A percentile compares a stretch with the other conserved stretches of the same genome.
These are phyloP conservation scores for Quaeritorhiza haematococci DNA, from an alignment of 371 early-diverging fungal species.

Conservation along the genomic window DNA sequence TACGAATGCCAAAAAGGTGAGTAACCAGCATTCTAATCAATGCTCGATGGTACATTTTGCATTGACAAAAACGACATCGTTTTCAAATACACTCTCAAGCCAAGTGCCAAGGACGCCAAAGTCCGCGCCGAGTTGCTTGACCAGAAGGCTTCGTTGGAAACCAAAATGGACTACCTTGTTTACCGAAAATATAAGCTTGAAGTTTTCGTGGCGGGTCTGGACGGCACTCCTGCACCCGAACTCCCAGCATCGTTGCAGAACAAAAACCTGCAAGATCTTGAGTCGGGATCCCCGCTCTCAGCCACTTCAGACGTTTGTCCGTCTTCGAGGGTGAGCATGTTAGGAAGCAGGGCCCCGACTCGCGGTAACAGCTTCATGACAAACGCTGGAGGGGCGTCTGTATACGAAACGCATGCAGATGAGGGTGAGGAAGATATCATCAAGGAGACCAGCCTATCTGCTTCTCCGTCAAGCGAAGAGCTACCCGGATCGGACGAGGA, in stretches of 20 bases:
- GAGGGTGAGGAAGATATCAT: neutral
- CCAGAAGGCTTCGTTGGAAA: slow-evolving; percentile 16
- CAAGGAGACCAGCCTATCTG: neutral
- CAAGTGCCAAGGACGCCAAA: slow-evolving; percentile 26
- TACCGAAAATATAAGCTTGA: slow-evolving; percentile 20
- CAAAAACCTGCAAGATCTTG: too few species aligned
- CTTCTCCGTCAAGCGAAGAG: neutral
- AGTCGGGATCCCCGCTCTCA: too few species aligned
- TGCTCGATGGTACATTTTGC: too few species aligned
- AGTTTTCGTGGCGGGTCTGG: slow-evolving; percentile 24
- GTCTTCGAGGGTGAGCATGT: too few species aligned
- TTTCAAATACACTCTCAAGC: too few species aligned
- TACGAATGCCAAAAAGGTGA: slow-evolving; percentile 20
- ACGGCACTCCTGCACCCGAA: slow-evolving; percentile 26
- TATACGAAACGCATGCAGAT: too few species aligned
- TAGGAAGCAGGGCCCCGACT: too few species aligned
- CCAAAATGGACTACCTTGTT: slow-evolving; percentile 17
- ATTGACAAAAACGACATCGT: too few species aligned
- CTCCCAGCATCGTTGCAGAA: slow-evolving; percentile 20
- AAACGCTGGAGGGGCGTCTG: too few species aligned
- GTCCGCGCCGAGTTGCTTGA: slow-evolving; percentile 22
- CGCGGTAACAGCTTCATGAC: too few species aligned
- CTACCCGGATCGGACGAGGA: neutral
- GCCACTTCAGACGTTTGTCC: too few species aligned
- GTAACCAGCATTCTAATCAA: too few species aligned